Conservation (phyloP, 2,329 filamentous ascomycete genomes). For the Fusarium temperatum region DNA sequence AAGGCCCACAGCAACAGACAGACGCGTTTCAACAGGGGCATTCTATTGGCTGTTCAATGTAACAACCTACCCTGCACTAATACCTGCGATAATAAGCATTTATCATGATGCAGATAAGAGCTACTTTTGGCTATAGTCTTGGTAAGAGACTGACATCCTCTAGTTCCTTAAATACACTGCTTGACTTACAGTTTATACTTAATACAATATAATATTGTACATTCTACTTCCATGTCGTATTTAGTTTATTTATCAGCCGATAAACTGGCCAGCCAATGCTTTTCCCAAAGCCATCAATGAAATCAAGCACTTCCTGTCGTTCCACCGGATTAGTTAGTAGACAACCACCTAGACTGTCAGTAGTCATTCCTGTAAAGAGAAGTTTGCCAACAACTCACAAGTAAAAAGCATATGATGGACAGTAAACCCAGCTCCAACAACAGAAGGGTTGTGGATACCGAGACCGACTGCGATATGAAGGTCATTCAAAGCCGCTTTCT, state of each 20-base stretch:
- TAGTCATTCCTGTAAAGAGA: fast-evolving
- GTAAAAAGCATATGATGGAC: not conserved
- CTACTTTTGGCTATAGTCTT: too few species aligned
- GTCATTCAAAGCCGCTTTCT: not conserved
- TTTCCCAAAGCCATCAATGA: not conserved
- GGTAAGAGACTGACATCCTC: not conserved
- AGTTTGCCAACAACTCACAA: not conserved
- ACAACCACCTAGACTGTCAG: not conserved
- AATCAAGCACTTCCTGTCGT: not conserved
- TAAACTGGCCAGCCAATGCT: not conserved
- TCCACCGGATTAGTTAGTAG: not conserved
- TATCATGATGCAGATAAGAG: too few species aligned
- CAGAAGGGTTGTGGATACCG: not conserved
- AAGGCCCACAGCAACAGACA: not conserved
- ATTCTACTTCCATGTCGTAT: not conserved
- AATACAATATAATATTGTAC: fast-evolving
- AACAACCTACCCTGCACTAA: too few species aligned
- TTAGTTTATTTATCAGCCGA: fast-evolving
- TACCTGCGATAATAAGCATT: too few species aligned
- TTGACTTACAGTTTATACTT: not conserved
- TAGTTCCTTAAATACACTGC: fast-evolving
- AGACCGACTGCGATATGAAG: not conserved
- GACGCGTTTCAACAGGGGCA: too few species aligned
- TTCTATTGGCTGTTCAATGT: too few species aligned
- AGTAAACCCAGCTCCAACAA: not conserved